Evolutionary conservation across 129 eudicot species (phyloP).

Genomic region (Silybum marianum): DNA sequence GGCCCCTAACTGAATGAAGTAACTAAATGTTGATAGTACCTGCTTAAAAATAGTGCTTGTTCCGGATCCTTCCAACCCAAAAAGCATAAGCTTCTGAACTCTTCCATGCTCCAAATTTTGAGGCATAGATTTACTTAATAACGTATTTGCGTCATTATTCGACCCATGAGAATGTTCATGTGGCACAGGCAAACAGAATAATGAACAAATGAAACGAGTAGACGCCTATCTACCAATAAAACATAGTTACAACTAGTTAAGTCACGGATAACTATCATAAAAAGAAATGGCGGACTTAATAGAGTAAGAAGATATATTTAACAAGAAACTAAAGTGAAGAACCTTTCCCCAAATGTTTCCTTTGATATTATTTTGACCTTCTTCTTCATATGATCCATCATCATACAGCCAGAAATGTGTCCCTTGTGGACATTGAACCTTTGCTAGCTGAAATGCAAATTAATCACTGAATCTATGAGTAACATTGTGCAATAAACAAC

Average conservation of each 20-base stretch:
- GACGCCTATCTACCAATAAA: conserved; percentile 55
- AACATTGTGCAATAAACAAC: neutral
- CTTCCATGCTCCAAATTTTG: conserved; percentile 32
- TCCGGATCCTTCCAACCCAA: conserved; percentile 59
- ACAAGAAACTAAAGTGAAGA: conserved; percentile 22
- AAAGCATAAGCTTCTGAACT: conserved; percentile 43
- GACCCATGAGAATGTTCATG: conserved; percentile 34
- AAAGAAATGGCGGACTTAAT: neutral
- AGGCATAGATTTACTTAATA: conserved; percentile 32
- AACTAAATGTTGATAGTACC: conserved; percentile 26
- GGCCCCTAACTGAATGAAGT: neutral
- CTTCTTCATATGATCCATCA: conserved; percentile 60
- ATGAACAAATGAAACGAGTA: conserved; percentile 41
- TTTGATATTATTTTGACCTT: conserved; percentile 59
- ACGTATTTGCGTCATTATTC: conserved; percentile 28
- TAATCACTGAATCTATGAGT: neutral
- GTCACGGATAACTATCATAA: conserved; percentile 5
- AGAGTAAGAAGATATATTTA: neutral
- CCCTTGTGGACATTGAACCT: conserved; percentile 52
- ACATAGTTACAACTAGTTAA: conserved; percentile 15
- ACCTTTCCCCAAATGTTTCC: conserved; percentile 69
- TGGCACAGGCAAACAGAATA: conserved; percentile 52
- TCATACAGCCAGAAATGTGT: conserved; percentile 60
- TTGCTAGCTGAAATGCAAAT: conserved; percentile 43
- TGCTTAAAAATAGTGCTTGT: conserved; percentile 63